Conservation (phyloP, 495 filamentous ascomycete genomes). For the Neurospora hispaniola region DNA sequence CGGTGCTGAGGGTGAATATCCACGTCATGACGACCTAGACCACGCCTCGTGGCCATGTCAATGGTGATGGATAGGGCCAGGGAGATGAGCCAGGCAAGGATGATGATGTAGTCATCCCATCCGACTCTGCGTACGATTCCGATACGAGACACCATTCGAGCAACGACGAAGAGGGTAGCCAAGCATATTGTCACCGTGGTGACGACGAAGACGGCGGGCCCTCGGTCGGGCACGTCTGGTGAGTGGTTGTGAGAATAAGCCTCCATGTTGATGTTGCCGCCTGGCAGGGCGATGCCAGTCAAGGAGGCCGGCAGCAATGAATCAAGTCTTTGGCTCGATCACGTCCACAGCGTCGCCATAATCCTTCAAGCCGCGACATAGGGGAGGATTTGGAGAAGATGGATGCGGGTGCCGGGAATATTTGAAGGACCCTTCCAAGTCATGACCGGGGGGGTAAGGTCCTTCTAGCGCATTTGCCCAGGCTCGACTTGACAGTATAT, state of each 20-base stretch:
- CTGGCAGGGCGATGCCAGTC: background rate
- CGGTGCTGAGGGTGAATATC: constrained; percentile 43
- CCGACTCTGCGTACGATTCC: constrained; percentile 59
- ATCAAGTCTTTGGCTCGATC: background rate
- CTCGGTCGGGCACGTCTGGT: constrained; percentile 40
- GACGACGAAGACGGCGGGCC: constrained; percentile 60
- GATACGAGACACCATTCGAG: constrained; percentile 60
- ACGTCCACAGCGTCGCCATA: background rate
- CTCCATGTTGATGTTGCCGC: constrained; percentile 3
- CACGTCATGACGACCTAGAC: constrained; percentile 65
- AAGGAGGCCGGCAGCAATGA: background rate
- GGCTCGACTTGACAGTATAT: background rate
- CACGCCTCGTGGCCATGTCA: constrained; percentile 57
- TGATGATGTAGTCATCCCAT: constrained; percentile 75
- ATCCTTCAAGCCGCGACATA: background rate
- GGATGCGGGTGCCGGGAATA: background rate
- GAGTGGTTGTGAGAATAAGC: background rate
- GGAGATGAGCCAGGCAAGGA: constrained; percentile 74
- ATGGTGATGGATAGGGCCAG: constrained; percentile 69
- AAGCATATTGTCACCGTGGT: constrained; percentile 57
- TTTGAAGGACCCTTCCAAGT: background rate
- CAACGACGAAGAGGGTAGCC: constrained; percentile 59
- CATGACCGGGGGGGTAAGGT: background rate
- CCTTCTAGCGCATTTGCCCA: background rate
- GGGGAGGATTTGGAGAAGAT: background rate